A percentile compares a stretch with the other conserved stretches of the same genome.
Conservation (phyloP, 2,329 filamentous ascomycete genomes). For the Fusarium ramigenum region DNA sequence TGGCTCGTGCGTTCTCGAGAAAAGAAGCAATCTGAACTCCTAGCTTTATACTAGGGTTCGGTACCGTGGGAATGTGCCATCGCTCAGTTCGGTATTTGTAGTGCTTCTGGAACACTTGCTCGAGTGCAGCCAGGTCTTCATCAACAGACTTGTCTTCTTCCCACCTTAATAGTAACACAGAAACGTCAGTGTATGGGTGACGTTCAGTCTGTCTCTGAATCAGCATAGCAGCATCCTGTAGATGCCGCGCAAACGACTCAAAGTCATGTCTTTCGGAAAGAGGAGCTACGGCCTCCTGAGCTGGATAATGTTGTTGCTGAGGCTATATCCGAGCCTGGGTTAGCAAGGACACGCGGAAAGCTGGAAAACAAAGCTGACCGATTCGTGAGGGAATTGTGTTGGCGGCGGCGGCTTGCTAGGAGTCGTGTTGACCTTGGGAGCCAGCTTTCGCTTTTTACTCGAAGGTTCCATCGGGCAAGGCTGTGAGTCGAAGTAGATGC, state of each 20-base stretch:
- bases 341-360: slow-evolving; percentile 33
- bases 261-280: slow-evolving; percentile 67
- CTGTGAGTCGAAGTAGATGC: slow-evolving; percentile 23
- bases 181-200: slow-evolving; percentile 65
- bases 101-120: slow-evolving; percentile 66
- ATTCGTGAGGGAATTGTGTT: slow-evolving; percentile 47
- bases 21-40: slow-evolving; percentile 69
- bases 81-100: slow-evolving; percentile 69
- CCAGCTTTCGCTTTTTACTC: slow-evolving; percentile 56
- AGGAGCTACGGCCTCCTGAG: slow-evolving; percentile 52
- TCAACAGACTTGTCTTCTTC: slow-evolving; percentile 66
- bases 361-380: slow-evolving; percentile 46
- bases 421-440: slow-evolving; percentile 52
- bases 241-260: slow-evolving; percentile 72
- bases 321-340: slow-evolving; percentile 34
- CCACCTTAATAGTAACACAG: slow-evolving; percentile 70
- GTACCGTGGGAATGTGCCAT: slow-evolving; percentile 68
- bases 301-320: slow-evolving; percentile 49
- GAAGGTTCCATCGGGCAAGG: slow-evolving; percentile 52
- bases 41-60: slow-evolving; percentile 69
- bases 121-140: slow-evolving; percentile 62
- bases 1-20: slow-evolving; percentile 64
- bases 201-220: slow-evolving; percentile 71
- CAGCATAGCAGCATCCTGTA: slow-evolving; percentile 74
- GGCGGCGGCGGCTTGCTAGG: slow-evolving; percentile 46